phyloP scores from a whole-genome alignment of 2,329 filamentous ascomycete genomes.

The Drechslerella dactyloides region DNA sequence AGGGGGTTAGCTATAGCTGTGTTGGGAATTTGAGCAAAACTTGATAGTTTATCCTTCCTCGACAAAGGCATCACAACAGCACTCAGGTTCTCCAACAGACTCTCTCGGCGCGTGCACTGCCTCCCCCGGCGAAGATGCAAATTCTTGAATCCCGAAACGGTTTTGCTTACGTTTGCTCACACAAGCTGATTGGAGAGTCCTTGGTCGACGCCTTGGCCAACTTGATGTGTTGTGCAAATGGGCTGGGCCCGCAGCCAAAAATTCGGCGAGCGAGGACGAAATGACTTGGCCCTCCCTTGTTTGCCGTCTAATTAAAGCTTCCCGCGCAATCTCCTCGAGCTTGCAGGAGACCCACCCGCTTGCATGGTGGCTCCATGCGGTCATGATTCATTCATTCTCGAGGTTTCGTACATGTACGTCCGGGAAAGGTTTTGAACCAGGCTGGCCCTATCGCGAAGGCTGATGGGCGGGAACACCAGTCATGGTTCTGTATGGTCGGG shows the following conservation, averaged over 20 bases:
- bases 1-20: background rate
- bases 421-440: conserved; percentile 19
- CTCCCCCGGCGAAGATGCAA: background rate
- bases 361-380: conserved; percentile 12
- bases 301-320: conserved; percentile 33
- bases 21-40: background rate
- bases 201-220: conserved; percentile 28
- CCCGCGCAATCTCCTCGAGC: conserved; percentile 10
- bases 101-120: conserved; percentile 3
- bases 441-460: conserved; percentile 44
- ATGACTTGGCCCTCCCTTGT: conserved; percentile 33
- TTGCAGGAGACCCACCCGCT: conserved; percentile 19
- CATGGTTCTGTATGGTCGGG: conserved; percentile 20
- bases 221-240: conserved; percentile 34
- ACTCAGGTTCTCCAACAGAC: background rate
- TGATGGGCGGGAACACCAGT: conserved; percentile 20
- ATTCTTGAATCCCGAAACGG: background rate
- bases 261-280: conserved; percentile 15
- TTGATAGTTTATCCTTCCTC: background rate
- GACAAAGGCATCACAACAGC: background rate
- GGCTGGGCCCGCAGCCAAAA: conserved; percentile 2
- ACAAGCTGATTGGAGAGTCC: background rate
- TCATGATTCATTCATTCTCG: conserved; percentile 17
- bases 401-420: conserved; percentile 24
- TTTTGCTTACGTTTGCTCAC: background rate